Evolutionary conservation across 345 rosid genomes (phyloP).

Genomic region (Syzygium aqueum): DNA sequence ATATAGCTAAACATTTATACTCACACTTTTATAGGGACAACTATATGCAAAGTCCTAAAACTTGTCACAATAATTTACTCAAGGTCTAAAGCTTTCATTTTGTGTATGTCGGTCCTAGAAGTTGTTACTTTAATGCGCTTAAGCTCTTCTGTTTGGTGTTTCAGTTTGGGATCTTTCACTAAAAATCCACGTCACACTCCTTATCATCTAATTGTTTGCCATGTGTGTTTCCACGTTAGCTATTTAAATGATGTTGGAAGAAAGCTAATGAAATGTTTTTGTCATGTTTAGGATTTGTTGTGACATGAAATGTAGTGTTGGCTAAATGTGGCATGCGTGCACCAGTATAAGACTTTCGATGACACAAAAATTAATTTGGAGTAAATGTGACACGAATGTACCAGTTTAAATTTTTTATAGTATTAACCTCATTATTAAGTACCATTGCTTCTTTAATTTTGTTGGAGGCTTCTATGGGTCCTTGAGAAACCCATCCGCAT

Average conservation of each 20-base stretch:
- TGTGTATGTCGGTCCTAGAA: not conserved
- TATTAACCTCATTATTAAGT: no score
- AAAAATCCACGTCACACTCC: not conserved
- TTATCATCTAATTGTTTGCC: not conserved
- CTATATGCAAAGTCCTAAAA: not conserved
- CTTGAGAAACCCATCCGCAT: not conserved
- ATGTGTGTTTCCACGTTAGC: not conserved
- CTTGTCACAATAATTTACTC: not conserved
- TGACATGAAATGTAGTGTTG: not conserved
- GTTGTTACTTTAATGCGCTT: not conserved
- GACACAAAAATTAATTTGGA: accelerated
- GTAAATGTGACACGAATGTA: not conserved
- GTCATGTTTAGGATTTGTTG: not conserved
- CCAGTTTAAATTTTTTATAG: accelerated
- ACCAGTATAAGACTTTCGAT: not conserved
- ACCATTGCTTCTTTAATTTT: not conserved
- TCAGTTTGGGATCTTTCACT: not conserved
- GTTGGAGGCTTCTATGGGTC: not conserved
- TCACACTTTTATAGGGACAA: not conserved
- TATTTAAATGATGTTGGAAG: not conserved
- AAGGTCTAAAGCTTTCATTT: not conserved
- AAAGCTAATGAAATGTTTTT: not conserved
- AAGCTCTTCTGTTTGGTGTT: not conserved
- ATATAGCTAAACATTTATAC: not conserved
- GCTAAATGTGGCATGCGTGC: not conserved